These are phyloP conservation scores for Nakaseomyces uthaithaninus DNA, from an alignment of 1,139 yeast species.

Conservation along the genomic window DNA sequence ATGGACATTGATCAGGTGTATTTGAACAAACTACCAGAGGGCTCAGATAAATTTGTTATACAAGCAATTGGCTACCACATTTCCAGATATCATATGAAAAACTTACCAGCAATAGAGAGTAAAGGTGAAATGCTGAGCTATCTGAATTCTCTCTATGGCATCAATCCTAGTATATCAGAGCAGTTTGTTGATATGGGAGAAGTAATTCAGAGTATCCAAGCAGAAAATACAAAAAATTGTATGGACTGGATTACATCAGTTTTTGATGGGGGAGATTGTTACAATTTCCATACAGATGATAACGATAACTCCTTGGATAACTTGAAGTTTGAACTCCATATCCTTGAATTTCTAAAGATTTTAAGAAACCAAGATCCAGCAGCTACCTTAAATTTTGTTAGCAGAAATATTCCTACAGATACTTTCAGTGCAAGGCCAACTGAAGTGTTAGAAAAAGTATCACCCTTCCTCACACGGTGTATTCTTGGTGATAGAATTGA, in stretches of 20 bases:
- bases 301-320: slow-evolving; percentile 1
- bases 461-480: slow-evolving; percentile 23
- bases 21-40: slow-evolving; percentile 31
- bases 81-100: slow-evolving; percentile 24
- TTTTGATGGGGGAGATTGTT: not conserved
- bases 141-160: slow-evolving; percentile 21
- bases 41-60: slow-evolving; percentile 18
- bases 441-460: slow-evolving; percentile 14
- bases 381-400: slow-evolving; percentile 20
- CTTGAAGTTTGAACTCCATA: slow-evolving; percentile 22
- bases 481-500: slow-evolving; percentile 17
- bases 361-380: slow-evolving; percentile 17
- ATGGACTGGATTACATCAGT: slow-evolving; percentile 19
- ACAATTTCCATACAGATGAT: not conserved
- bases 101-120: slow-evolving; percentile 15
- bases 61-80: slow-evolving; percentile 27
- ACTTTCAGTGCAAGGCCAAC: slow-evolving; percentile 12
- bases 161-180: slow-evolving; percentile 17
- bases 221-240: slow-evolving; percentile 21
- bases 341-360: slow-evolving; percentile 21
- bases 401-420: slow-evolving; percentile 4
- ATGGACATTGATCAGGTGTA: slow-evolving; percentile 35
- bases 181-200: slow-evolving; percentile 25
- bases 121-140: slow-evolving; percentile 17
- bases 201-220: slow-evolving; percentile 22